These are phyloP conservation scores for Leishmania aethiopica DNA, from an alignment of 208 protist genomes.

Conservation along the genomic window DNA sequence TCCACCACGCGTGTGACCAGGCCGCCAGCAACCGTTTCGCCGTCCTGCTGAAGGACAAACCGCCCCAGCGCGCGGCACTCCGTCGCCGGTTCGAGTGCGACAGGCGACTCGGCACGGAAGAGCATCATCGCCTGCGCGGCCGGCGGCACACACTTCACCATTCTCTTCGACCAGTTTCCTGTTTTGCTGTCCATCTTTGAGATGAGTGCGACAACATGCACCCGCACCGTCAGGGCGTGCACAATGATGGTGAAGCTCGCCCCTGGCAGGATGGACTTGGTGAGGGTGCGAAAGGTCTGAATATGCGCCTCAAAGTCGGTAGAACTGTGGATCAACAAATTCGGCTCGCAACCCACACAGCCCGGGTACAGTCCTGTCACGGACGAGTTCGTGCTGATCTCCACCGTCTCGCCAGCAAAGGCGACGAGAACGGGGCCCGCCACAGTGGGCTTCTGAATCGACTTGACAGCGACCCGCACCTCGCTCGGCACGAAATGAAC, in stretches of 20 bases:
- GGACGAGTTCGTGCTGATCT: slow-evolving; percentile 54
- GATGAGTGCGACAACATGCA: slow-evolving; percentile 70
- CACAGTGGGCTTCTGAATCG: slow-evolving; percentile 66
- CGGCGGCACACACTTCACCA: slow-evolving; percentile 87
- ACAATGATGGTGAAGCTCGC: slow-evolving; percentile 68
- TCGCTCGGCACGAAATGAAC: slow-evolving; percentile 68
- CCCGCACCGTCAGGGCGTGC: slow-evolving; percentile 69
- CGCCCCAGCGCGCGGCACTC: slow-evolving; percentile 76
- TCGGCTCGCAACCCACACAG: slow-evolving; percentile 63
- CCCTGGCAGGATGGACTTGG: slow-evolving; percentile 72
- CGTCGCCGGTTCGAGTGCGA: slow-evolving; percentile 71
- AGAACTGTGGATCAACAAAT: slow-evolving; percentile 29
- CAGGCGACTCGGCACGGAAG: slow-evolving; percentile 52
- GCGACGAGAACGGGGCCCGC: slow-evolving; percentile 58
- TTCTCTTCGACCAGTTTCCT: slow-evolving; percentile 78
- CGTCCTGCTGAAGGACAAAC: slow-evolving; percentile 86
- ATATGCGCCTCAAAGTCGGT: slow-evolving; percentile 84
- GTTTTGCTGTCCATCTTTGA: slow-evolving; percentile 65
- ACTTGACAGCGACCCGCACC: slow-evolving; percentile 52
- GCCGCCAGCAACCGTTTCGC: slow-evolving; percentile 76
- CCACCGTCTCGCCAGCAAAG: slow-evolving; percentile 78
- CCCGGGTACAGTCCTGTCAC: slow-evolving; percentile 67
- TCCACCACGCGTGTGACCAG: slow-evolving; percentile 63
- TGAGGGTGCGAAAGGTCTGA: slow-evolving; percentile 73
- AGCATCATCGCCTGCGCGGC: slow-evolving; percentile 68